Evolutionary conservation across 768 basidiomycete genomes (phyloP), one percentile per base, ranked within the genome.

Genomic region (Vishniacozyma victoriae): DNA sequence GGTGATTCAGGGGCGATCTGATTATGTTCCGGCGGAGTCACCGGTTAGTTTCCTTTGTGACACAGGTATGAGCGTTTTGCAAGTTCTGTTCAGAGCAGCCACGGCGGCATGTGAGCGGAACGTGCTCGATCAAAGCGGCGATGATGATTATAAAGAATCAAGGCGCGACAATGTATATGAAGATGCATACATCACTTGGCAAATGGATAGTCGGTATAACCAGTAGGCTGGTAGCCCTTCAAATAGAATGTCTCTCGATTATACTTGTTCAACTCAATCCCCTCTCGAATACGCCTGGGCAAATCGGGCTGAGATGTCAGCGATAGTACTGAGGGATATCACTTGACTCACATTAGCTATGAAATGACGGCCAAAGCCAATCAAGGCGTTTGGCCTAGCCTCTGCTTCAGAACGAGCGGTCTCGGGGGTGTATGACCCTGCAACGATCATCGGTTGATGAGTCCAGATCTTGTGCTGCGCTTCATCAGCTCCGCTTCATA

Each of bases 201-300:
- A n/a, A n/a, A n/a, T n/a, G n/a, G n/a, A n/a, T n/a, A n/a, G n/a
- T n/a, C n/a, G n/a, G n/a, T n/a, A n/a, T n/a, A n/a, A n/a, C n/a
- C n/a, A n/a, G n/a, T n/a, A n/a, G n/a, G n/a, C n/a, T n/a, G n/a
- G n/a, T n/a, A n/a, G n/a, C n/a, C n/a, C n/a, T n/a, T n/a, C 14
- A 35, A 27, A 39, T 55, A 55, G 44, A 55, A 55, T 3, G 54
- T 55, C 20, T 45, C 39, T 26, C 54, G 48, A 24, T 50, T 35
- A 39, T 55, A 55, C 19, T 50, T 24, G 26, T 42, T 45, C 9
- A 55, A 39, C 13, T 45, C 45, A 27, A 31, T 50, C 14, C 33
- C 54, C 19, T 55, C 50, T 41, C 38, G 44, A 18, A 55, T 20
- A 22, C 54, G 27, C 26, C 19, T 35, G 5, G 48, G 48, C 14